Conservation (phyloP, 441 rosid genomes). For the Breynia disticha region DNA sequence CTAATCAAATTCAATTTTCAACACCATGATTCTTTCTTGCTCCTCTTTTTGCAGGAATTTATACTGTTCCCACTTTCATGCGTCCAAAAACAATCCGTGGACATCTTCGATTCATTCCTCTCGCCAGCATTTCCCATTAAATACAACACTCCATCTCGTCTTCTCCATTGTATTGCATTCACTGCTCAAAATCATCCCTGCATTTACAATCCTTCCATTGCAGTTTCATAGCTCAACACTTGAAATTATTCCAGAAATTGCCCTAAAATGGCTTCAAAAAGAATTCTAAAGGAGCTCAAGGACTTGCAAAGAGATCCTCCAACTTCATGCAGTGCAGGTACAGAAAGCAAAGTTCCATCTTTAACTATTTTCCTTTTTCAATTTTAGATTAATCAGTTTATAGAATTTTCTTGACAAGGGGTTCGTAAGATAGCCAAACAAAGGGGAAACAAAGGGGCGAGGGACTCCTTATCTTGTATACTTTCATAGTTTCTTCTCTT, state of each 20-base stretch:
- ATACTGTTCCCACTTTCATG: conserved; percentile 37
- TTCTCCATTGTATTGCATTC: not conserved
- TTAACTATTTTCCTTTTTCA: not conserved
- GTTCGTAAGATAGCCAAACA: too few species aligned
- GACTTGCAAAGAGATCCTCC: conserved; percentile 82
- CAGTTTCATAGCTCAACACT: not conserved
- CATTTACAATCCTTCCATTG: not conserved
- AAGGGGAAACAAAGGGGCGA: too few species aligned
- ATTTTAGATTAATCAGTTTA: too few species aligned
- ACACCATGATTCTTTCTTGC: conserved; percentile 16
- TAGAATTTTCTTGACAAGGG: too few species aligned
- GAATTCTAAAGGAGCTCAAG: conserved; percentile 71
- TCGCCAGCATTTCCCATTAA: conserved; percentile 18
- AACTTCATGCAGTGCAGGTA: conserved; percentile 81
- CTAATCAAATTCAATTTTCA: not conserved
- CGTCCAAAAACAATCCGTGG: conserved; percentile 23
- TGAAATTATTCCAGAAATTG: too few species aligned
- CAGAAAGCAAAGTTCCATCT: not conserved
- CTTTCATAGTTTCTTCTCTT: too few species aligned
- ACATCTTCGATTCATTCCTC: conserved; percentile 13
- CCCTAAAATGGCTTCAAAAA: conserved; percentile 57
- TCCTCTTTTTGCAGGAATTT: conserved; percentile 30
- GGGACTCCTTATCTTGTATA: too few species aligned
- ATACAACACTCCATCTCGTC: conserved; percentile 21
- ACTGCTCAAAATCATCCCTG: not conserved